Conservation (phyloP, 2,329 filamentous ascomycete species). For the Cladosporium sphaerospermum region DNA sequence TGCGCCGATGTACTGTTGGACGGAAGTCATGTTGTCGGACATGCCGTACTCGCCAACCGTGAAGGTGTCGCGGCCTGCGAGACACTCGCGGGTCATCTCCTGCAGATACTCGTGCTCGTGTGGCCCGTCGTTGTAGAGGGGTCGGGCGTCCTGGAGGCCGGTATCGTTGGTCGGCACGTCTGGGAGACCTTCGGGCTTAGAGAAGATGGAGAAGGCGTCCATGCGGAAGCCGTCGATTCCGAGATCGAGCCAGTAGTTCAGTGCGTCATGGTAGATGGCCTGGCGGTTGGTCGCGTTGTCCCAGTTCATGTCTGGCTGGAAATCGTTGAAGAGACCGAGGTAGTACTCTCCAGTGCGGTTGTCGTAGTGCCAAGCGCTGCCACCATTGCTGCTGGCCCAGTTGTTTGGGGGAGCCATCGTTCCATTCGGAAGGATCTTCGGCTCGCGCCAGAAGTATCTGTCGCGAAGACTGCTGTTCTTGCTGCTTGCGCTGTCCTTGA, state of each 20-base stretch:
- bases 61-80: constrained; percentile 30
- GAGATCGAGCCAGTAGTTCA: constrained; percentile 64
- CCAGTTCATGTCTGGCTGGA: constrained; percentile 85
- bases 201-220: constrained; percentile 20
- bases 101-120: constrained; percentile 43
- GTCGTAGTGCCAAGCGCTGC: constrained; percentile 63
- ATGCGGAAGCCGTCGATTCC: constrained; percentile 49
- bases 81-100: constrained; percentile 34
- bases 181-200: constrained; percentile 21
- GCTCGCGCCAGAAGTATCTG: constrained; percentile 37
- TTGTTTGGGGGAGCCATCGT: constrained; percentile 66
- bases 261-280: constrained; percentile 58
- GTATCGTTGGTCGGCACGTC: constrained; percentile 19
- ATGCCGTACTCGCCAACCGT: constrained; percentile 46
- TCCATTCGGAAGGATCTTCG: constrained; percentile 43
- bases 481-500: constrained; percentile 58
- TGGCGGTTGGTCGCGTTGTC: constrained; percentile 61
- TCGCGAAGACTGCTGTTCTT: constrained; percentile 58
- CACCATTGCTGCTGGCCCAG: constrained; percentile 57
- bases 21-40: constrained; percentile 6
- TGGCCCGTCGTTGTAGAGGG: constrained; percentile 31
- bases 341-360: constrained; percentile 68
- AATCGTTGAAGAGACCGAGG: constrained; percentile 66
- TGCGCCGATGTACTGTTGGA: constrained; percentile 6
- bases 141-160: constrained; percentile 10